Evolutionary conservation across 148 eudicot species (phyloP).

Genomic region (Fagopyrum tataricum): DNA sequence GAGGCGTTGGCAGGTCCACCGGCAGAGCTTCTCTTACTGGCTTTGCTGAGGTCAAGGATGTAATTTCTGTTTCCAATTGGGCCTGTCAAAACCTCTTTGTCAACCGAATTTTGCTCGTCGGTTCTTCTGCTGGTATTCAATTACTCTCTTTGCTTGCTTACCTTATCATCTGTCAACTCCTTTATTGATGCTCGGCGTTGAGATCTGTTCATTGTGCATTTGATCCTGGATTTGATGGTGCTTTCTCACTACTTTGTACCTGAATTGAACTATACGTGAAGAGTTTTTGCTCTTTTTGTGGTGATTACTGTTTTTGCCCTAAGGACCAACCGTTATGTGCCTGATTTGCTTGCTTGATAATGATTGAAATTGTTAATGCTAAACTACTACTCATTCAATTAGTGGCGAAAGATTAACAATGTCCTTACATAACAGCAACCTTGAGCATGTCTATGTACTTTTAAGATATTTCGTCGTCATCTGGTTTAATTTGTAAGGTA

Average conservation of each 20-base stretch:
- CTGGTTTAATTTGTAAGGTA: neutral
- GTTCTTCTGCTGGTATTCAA: slow-evolving; percentile 49
- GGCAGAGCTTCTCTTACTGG: slow-evolving; percentile 43
- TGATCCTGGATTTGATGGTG: neutral
- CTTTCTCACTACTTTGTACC: neutral
- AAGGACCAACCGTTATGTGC: neutral
- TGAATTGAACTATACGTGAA: neutral
- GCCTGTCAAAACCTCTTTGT: slow-evolving; percentile 23
- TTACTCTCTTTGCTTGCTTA: neutral
- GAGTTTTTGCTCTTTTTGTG: neutral
- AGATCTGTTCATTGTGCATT: neutral
- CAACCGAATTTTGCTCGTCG: slow-evolving; percentile 32
- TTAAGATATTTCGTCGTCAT: neutral
- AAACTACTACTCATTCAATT: neutral
- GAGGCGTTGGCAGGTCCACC: slow-evolving; percentile 44
- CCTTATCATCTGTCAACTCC: neutral
- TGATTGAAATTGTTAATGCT: neutral
- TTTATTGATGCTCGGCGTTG: neutral
- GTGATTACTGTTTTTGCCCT: neutral
- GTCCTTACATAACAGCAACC: neutral
- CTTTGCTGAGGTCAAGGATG: slow-evolving; percentile 42
- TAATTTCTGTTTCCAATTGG: slow-evolving; percentile 40
- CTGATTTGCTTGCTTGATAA: neutral
- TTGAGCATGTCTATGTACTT: neutral
- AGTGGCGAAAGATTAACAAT: neutral